Conservation (phyloP, 139 green algal genomes). For the Chlamydomonas sphaeroides region DNA sequence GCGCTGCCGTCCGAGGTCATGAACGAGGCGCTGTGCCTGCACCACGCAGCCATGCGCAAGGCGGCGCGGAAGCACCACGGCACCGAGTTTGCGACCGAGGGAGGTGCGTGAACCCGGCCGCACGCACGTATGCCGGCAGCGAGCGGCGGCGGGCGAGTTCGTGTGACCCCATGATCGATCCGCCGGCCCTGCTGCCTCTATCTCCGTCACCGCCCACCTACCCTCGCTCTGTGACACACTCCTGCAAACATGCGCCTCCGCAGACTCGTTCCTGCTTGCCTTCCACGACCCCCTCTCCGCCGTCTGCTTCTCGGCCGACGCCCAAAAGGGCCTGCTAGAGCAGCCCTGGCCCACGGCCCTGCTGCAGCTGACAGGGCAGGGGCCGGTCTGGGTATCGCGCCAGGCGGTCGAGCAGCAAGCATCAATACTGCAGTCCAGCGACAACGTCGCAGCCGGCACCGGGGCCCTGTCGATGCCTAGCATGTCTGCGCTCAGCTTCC, state of each 20-base stretch:
- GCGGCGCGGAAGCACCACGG: background rate
- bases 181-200: too few species aligned
- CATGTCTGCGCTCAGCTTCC: background rate
- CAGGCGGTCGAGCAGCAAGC: too few species aligned
- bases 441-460: too few species aligned
- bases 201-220: too few species aligned
- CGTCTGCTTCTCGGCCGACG: background rate
- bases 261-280: conserved; percentile 4
- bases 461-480: background rate
- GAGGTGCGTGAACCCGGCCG: too few species aligned
- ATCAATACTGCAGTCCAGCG: too few species aligned
- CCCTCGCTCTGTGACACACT: too few species aligned
- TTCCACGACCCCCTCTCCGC: conserved; percentile 16
- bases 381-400: too few species aligned
- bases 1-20: background rate
- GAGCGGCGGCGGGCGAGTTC: too few species aligned
- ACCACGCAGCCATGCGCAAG: background rate
- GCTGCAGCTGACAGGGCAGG: background rate
- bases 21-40: background rate
- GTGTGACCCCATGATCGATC: too few species aligned
- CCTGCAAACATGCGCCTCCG: too few species aligned
- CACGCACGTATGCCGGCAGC: too few species aligned
- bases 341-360: background rate
- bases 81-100: background rate
- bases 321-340: background rate